Evolutionary conservation across 257 asterid genomes (phyloP).

Genomic region (Solanum acaule): DNA sequence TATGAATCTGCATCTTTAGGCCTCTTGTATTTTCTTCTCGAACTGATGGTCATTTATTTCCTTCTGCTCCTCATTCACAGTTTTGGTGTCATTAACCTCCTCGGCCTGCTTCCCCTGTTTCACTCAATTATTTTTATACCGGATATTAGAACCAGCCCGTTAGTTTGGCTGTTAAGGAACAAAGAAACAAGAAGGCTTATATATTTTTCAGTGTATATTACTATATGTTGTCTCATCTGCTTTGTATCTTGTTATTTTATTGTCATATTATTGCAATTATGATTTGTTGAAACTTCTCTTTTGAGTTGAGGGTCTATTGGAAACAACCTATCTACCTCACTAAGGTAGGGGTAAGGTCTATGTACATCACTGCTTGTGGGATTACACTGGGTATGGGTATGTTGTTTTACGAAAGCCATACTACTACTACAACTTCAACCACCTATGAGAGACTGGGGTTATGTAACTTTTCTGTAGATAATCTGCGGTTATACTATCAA

Average conservation of each 20-base stretch:
- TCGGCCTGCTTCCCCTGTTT: constrained; percentile 39
- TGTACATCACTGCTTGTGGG: background rate
- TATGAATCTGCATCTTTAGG: background rate
- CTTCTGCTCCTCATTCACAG: constrained; percentile 17
- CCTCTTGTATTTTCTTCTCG: constrained; percentile 26
- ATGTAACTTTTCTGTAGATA: background rate
- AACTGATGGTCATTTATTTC: constrained; percentile 34
- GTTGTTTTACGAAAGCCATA: background rate
- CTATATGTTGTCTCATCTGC: background rate
- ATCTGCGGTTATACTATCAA: background rate
- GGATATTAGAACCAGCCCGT: background rate
- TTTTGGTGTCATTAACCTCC: constrained; percentile 40
- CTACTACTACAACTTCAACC: background rate
- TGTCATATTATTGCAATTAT: background rate
- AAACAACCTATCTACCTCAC: background rate
- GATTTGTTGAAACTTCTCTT: background rate
- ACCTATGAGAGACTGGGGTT: background rate
- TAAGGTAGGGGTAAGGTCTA: background rate
- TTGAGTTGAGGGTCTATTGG: background rate
- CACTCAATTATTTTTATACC: background rate
- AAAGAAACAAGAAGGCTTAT: background rate
- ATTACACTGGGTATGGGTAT: background rate
- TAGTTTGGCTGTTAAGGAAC: background rate
- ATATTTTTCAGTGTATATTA: background rate
- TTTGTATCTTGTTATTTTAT: background rate